Conservation (phyloP, 1,284 basidiomycete species). For the Volvariella volvacea region DNA sequence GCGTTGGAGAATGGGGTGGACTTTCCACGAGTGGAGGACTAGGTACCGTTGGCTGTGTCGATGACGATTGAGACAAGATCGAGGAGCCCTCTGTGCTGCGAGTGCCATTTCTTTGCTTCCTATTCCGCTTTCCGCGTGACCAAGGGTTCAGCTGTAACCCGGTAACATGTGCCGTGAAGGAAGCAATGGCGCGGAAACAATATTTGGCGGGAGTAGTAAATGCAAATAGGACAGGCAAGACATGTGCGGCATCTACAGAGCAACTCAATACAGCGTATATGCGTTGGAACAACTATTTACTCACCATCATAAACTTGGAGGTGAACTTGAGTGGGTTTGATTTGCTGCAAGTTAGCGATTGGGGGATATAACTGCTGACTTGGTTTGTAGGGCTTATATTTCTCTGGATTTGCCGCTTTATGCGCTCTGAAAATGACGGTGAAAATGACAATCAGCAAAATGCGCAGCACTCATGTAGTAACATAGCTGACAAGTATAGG, state of each 20-base stretch:
- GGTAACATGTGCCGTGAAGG: conserved; percentile 59
- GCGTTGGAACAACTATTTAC: conserved; percentile 8
- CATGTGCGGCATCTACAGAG: conserved; percentile 59
- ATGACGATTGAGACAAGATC: neutral
- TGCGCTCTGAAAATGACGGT: conserved; percentile 63
- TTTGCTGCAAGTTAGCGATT: conserved; percentile 56
- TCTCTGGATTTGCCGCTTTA: conserved; percentile 81
- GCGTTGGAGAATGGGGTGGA: neutral
- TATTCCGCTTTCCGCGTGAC: neutral
- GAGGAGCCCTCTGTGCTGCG: neutral
- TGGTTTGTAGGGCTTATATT: conserved; percentile 62
- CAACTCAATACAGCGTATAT: conserved; percentile 2
- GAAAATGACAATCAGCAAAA: conserved; percentile 4
- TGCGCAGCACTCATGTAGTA: no score
- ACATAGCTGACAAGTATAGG: conserved; percentile 79
- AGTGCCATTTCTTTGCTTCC: neutral
- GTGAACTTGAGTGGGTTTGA: conserved; percentile 81
- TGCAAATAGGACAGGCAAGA: conserved; percentile 74
- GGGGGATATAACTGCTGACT: conserved; percentile 58
- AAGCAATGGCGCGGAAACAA: conserved; percentile 68
- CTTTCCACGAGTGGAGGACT: neutral
- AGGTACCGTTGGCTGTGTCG: neutral
- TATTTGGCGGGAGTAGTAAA: conserved; percentile 81
- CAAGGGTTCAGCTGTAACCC: conserved; percentile 29
- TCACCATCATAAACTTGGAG: conserved; percentile 81